These are phyloP conservation scores for Arthrinium phaeospermum DNA, from an alignment of 2,329 filamentous ascomycete genomes.

Conservation along the genomic window DNA sequence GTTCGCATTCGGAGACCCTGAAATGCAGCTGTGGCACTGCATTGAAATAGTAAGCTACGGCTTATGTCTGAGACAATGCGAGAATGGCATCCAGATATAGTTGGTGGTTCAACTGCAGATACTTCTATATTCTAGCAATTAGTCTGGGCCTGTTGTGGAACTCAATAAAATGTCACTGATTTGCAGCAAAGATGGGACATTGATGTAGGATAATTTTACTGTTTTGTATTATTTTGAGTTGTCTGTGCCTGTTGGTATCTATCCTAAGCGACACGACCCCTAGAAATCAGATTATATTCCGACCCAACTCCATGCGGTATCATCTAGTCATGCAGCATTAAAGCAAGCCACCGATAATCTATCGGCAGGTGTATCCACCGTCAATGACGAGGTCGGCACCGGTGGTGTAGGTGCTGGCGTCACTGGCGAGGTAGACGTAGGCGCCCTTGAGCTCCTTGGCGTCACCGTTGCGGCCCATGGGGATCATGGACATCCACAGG, in stretches of 20 bases:
- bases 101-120: too few species aligned
- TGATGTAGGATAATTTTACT: background rate
- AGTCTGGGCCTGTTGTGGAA: background rate
- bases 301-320: constrained; percentile 11
- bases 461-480: constrained; percentile 60
- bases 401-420: constrained; percentile 70
- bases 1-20: background rate
- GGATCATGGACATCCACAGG: constrained; percentile 41
- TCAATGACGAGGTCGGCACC: constrained; percentile 57
- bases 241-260: background rate
- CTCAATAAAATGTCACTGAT: background rate
- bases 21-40: background rate
- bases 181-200: background rate
- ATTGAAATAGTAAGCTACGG: too few species aligned
- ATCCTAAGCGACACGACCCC: background rate
- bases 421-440: constrained; percentile 70
- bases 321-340: constrained; percentile 15
- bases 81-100: too few species aligned
- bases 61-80: too few species aligned
- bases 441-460: constrained; percentile 73
- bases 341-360: constrained; percentile 23
- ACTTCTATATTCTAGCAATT: too few species aligned
- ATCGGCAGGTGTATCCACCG: constrained; percentile 50
- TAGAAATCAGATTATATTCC: constrained; percentile 4
- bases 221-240: constrained; percentile 14